Conservation (phyloP, 176 grass and related monocot genomes). For the Zizania latifolia region DNA sequence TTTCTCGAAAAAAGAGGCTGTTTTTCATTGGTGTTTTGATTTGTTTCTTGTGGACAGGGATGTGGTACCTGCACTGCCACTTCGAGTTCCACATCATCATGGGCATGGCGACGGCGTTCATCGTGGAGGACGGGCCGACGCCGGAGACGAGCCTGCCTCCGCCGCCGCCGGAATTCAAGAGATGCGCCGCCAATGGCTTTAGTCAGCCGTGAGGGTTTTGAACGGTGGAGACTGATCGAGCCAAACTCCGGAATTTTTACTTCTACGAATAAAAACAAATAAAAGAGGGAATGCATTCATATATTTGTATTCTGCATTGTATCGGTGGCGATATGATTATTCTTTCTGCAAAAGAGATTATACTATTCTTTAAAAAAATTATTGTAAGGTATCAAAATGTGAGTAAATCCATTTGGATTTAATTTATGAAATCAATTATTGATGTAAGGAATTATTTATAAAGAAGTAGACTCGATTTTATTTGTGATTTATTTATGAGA, state of each 20-base stretch:
- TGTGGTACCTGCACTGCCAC: too few relatives aligned
- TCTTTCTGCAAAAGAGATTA: neutral
- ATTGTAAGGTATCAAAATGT: neutral
- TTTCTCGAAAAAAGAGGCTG: too few relatives aligned
- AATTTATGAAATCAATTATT: too few relatives aligned
- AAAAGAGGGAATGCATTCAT: neutral
- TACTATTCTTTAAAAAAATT: neutral
- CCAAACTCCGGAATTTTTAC: neutral
- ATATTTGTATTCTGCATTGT: neutral
- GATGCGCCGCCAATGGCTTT: neutral
- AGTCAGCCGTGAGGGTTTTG: neutral
- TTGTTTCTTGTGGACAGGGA: too few relatives aligned
- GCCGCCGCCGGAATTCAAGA: neutral
- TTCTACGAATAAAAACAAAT: neutral
- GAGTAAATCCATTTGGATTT: neutral
- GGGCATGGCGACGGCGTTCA: conserved; percentile 30
- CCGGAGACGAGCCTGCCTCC: conserved; percentile 14
- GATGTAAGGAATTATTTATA: neutral
- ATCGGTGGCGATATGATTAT: neutral
- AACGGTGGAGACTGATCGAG: neutral
- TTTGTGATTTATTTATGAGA: neutral
- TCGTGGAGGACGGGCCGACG: conserved; percentile 24
- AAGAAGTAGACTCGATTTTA: neutral
- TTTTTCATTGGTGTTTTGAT: too few relatives aligned
- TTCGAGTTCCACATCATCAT: conserved; percentile 16